Base-by-base conservation (phyloP, 1,284 basidiomycete genomes). In the Cryptococcus deneoformans region DNA sequence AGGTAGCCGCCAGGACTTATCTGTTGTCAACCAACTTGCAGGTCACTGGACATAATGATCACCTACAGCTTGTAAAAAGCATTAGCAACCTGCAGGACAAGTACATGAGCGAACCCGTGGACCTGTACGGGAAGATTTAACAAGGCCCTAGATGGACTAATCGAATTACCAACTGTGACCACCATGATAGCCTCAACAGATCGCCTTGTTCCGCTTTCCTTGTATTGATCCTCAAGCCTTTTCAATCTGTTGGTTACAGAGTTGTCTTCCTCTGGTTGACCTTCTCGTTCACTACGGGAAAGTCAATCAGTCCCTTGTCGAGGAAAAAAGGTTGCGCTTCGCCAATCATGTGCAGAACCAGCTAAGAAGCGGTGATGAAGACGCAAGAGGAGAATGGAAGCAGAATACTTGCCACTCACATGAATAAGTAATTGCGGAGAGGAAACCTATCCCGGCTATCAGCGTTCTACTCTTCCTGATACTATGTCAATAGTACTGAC, bases 1-100 rank as follows among this genome's bases (percentile, higher is more conserved):
- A 98, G 85, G 77, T 98, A 98, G 78, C 97, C 93, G n/a, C 95
- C 95, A 2, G 95, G 95, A 8, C 93, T 95, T 66, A 8, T 11
- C 11, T 14, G 42, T 43, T 44, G 38, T 14, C 38, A 43, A 46
- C 34, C 29, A 50, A 20, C 20, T 20, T 20, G 20, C 20, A 20
- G 20, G 20, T 20, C 20, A 51, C 20, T 50, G 49, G 24, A 7
- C 12, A 35, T 29, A 40, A 37, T 39, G 7, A 35, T 6, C n/a
- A 81, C 89, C 71, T 69, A 92, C 92, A 98, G 84, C 78, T 98
- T 98, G 84, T 97, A 98, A 79, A 79, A 99, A 16, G 93, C 92
- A 74, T 97, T 97, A 38, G 93, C 95, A 71, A 99, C 96, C 76
- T 98, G 95, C 12, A 98, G 84, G 86, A 98, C 95, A 64, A 99